Evolutionary conservation across 305 asterid genomes (phyloP), one percentile per base, ranked within the genome.

Genomic region (Fraxinus velutina): DNA sequence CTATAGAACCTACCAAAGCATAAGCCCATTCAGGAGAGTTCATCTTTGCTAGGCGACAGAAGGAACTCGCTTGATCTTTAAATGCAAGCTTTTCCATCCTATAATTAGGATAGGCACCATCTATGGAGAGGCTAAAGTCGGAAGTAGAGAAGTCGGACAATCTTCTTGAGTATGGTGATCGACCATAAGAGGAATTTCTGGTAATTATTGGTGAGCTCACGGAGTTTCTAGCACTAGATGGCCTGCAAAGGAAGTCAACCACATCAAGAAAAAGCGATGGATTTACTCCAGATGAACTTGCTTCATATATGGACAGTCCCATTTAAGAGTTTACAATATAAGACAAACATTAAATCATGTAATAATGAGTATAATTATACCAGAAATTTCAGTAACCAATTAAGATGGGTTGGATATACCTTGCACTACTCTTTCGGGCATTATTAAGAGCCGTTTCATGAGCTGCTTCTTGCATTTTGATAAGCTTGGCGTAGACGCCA

Each of bases 21-120:
- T 96, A 92, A 62, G 88, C 83, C 99, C 99, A 96, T 79, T 96
- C 99, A 1, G 99, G 99, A 39, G 98, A 92, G 79, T 96, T 96
- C 99, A 96, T 96, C 84, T 94, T 96, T 0, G 93, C 98, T 3
- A 96, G 97, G 55, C 99, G 99, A 84, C 80, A 88, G 85, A 96
- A 96, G 19, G 99, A 94, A 76, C 94, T 92, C 1, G 97, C 97
- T 81, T 96, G 99, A 85, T 94, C 98, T 79, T 93, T 96, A 76
- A 96, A 94, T 12, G 98, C 89, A 34, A 96, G 96, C 89, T 92
- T 96, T 52, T 94, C 99, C 70, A 80, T 92, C 12, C 98, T 91
- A 78, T 94, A 91, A 78, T 88, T 93, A 24, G 99, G 90, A 55
- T 94, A 94, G 2, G 91, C 83, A 47, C 87, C 94, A 71, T 96